Evolutionary conservation across 768 basidiomycete genomes (phyloP), one percentile per base, ranked within the genome.

Genomic region (Scleroderma citrinum): DNA sequence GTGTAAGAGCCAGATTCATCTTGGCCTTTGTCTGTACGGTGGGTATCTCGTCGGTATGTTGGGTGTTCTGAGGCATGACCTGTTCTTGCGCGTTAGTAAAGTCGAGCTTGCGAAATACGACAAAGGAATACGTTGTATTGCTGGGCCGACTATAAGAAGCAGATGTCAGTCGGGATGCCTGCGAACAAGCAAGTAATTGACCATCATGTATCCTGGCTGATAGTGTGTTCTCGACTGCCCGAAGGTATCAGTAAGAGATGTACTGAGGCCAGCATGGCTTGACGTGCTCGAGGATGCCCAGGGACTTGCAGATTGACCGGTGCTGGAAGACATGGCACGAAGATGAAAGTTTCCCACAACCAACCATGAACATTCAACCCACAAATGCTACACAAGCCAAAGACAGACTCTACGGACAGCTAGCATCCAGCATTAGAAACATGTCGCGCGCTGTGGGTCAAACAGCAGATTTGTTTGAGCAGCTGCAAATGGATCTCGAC

Each of bases 201-300:
- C 87, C 82, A 91, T 78, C 46, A 91, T 72, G 64, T 89, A 91
- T 3, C 87, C 87, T 31, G 85, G 75, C 58, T 89, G 87, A 62
- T 90, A 90, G 56, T 85, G 85, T 47, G 82, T 80, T 55, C 85
- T 74, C 3, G 84, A 81, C 64, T 86, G 85, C 8, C 82, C 76
- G 45, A 89, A 74, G 13, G 80, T 75, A 55, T 87, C 85, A n/a
- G 75, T 73, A 50, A 85, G 74, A 20, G 80, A 74, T n/a, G 73
- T 64, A 3, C 74, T 66, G 17, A 81, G 70, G 10, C 73, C 62
- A 20, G 69, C 62, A 14, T 69, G 59, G 32, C 68, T 58, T 1
- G 63, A 57, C 20, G 78, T 69, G 54, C 74, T 76, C 0, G 74
- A 63, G 32, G 68, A 72, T 7, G 73, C 76, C 76, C 84, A 85